A percentile compares a stretch with the other conserved stretches of the same genome.
Evolutionary conservation across 2,329 filamentous ascomycete species (phyloP).

Genomic region (Colletotrichum lindemuthianum): DNA sequence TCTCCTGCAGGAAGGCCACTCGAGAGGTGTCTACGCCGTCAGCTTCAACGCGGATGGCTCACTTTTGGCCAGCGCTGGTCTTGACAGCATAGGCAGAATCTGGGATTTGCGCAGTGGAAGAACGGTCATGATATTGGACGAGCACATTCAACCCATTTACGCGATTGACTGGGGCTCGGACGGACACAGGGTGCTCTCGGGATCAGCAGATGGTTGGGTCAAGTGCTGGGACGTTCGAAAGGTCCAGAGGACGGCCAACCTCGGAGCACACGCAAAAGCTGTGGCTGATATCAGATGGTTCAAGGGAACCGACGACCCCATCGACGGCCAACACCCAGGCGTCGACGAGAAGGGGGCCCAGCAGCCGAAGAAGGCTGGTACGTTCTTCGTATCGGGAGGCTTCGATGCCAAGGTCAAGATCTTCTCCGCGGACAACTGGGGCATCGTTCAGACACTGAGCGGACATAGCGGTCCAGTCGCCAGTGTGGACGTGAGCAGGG

Average conservation of each 20-base stretch:
- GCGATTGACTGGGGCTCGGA: slow-evolving; percentile 93
- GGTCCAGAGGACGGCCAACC: slow-evolving; percentile 82
- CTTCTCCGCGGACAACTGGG: slow-evolving; percentile 97
- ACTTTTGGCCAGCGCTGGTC: slow-evolving; percentile 87
- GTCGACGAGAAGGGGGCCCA: slow-evolving; percentile 72
- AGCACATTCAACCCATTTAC: slow-evolving; percentile 89
- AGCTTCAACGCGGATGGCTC: slow-evolving; percentile 93
- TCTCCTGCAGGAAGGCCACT: slow-evolving; percentile 92
- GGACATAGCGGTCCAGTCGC: slow-evolving; percentile 94
- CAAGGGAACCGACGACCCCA: slow-evolving; percentile 82
- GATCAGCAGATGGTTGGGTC: slow-evolving; percentile 92
- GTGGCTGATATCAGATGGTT: slow-evolving; percentile 96
- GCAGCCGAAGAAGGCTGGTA: slow-evolving; percentile 85
- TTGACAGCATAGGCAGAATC: slow-evolving; percentile 93
- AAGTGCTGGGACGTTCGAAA: slow-evolving; percentile 98
- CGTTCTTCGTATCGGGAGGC: slow-evolving; percentile 89
- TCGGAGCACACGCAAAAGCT: slow-evolving; percentile 90
- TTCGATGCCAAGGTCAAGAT: slow-evolving; percentile 97
- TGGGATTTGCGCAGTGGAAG: slow-evolving; percentile 95
- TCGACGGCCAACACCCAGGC: slow-evolving; percentile 68
- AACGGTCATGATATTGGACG: slow-evolving; percentile 92
- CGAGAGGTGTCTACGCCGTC: slow-evolving; percentile 89
- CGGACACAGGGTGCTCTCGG: slow-evolving; percentile 90
- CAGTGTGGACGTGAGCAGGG: slow-evolving; percentile 86
- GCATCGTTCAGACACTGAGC: slow-evolving; percentile 84